Percentiles rank a stretch among this genome's conserved stretches.
These are phyloP conservation scores for Alternaria alternata DNA, from an alignment of 2,329 filamentous ascomycete species.

Conservation along the genomic window DNA sequence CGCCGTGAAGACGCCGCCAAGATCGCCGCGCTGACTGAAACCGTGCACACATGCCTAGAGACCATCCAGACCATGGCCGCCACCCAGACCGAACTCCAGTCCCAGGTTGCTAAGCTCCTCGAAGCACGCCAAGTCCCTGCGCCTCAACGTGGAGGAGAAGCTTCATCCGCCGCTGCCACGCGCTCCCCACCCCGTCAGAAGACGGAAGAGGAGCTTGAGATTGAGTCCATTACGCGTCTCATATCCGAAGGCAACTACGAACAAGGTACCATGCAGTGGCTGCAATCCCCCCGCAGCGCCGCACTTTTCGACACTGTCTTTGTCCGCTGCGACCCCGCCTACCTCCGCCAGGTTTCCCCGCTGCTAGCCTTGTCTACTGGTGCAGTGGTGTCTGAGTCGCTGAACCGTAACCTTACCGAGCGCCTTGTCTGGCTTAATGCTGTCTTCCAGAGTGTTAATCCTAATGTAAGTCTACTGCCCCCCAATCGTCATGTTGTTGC, in stretches of 20 bases:
- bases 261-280: constrained; percentile 63
- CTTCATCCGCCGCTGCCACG: constrained; percentile 39
- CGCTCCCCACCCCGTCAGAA: constrained; percentile 54
- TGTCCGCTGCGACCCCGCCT: constrained; percentile 64
- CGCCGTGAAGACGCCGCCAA: constrained; percentile 67
- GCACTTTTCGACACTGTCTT: constrained; percentile 71
- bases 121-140: constrained; percentile 39
- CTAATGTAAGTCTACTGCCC: constrained; percentile 54
- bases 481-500: neutral
- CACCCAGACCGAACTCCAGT: constrained; percentile 73
- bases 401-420: constrained; percentile 62
- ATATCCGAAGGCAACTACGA: constrained; percentile 65
- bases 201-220: constrained; percentile 64
- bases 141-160: constrained; percentile 7
- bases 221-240: constrained; percentile 67
- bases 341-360: constrained; percentile 63
- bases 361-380: constrained; percentile 68
- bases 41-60: constrained; percentile 72
- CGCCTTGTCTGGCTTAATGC: constrained; percentile 67
- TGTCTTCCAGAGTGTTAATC: constrained; percentile 63
- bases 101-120: constrained; percentile 56
- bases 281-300: constrained; percentile 66
- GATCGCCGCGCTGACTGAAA: constrained; percentile 74
- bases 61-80: constrained; percentile 75
- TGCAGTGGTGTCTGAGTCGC: constrained; percentile 66